Conservation (phyloP, 768 basidiomycete genomes). For the Tulasnella sp. region DNA sequence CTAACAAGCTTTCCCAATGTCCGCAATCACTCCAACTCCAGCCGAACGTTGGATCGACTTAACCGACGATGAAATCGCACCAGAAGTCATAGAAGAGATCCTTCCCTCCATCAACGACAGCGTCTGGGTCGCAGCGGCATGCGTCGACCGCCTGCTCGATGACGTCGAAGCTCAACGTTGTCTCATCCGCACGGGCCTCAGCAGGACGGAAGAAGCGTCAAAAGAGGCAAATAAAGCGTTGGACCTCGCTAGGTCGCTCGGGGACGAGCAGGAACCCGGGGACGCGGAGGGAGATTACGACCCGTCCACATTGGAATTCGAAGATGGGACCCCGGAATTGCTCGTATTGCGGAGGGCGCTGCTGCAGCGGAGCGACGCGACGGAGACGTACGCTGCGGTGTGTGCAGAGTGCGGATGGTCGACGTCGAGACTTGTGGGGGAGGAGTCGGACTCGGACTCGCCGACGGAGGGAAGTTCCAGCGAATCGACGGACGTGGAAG, state of each 20-base stretch:
- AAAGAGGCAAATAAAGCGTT: conserved; percentile 26
- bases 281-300: conserved; percentile 18
- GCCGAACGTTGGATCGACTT: conserved; percentile 41
- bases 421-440: conserved; percentile 18
- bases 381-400: conserved; percentile 63
- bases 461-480: conserved; percentile 6
- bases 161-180: conserved; percentile 42
- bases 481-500: conserved; percentile 26
- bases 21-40: not conserved
- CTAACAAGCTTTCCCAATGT: not conserved
- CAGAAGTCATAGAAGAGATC: conserved; percentile 34
- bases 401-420: conserved; percentile 24
- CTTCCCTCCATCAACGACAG: conserved; percentile 50
- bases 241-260: conserved; percentile 15
- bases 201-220: conserved; percentile 42
- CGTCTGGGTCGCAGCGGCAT: conserved; percentile 68
- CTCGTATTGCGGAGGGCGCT: conserved; percentile 44
- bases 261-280: conserved; percentile 14
- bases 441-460: conserved; percentile 20
- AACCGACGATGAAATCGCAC: conserved; percentile 45
- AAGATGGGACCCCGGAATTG: conserved; percentile 5
- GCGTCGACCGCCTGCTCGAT: conserved; percentile 53
- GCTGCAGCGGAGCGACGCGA: conserved; percentile 52
- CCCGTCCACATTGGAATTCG: not conserved
- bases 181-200: conserved; percentile 52